Conservation (phyloP, 805 yeast species). For the Candida nemodendra region DNA sequence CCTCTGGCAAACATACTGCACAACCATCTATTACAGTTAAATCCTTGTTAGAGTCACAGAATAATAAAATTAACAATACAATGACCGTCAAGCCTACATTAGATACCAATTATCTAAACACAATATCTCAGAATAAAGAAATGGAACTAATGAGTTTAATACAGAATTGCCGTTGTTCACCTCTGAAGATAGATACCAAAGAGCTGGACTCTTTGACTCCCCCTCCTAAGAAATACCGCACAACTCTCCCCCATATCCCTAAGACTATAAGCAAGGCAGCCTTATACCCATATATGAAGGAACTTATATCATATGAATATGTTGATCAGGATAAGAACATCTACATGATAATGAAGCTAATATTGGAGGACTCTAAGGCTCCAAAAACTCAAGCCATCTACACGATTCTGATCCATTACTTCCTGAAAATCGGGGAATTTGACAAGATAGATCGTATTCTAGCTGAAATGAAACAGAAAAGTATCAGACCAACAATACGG, state of each 20-base stretch:
- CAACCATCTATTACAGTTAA: background rate
- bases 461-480: conserved; percentile 1
- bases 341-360: background rate
- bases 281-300: conserved; percentile 3
- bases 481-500: background rate
- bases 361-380: background rate
- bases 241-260: background rate
- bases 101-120: background rate
- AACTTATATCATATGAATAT: conserved; percentile 1
- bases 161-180: background rate
- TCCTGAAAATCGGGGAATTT: conserved; percentile 2
- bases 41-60: no score
- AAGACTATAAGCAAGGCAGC: background rate
- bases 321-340: background rate
- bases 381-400: background rate
- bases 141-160: conserved; percentile 1
- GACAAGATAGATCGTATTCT: conserved; percentile 5
- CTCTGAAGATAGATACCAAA: background rate
- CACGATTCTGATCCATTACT: conserved; percentile 1
- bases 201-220: conserved; percentile 1
- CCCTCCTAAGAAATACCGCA: background rate
- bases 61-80: no score
- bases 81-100: conserved; percentile 1
- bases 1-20: no score
- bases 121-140: conserved; percentile 2